Evolutionary conservation across 2,329 filamentous ascomycete species (phyloP), one percentile per base, ranked within the genome.

Genomic region (Eutypa lata): DNA sequence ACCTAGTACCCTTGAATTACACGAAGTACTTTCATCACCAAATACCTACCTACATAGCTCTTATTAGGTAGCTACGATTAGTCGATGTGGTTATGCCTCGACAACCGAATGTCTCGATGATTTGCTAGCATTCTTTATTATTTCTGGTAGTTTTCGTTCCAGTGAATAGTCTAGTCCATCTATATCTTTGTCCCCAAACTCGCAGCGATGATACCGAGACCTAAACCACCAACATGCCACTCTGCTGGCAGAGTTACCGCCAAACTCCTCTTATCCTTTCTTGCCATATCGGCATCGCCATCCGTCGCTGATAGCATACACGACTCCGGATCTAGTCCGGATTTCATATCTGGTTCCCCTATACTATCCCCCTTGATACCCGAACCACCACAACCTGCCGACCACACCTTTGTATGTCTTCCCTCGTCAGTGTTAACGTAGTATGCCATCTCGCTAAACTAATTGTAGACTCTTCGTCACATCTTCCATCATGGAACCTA

Each of bases 401-500:
- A 84, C 8, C 83, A 86, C 61, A 73, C 74, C 35, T 86, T 87
- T 61, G 76, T 78, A 65, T 59, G 72, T 66, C 26, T 37, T 54
- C 52, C 18, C 51, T 22, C n/a, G 35, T 14, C 28, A 18, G 44
- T 46, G 22, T 42, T 48, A 31, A 31, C 21, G 8, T 40, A 31
- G 26, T 45, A 14, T 45, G 22, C 21, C 19, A 13, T 19, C 56
- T 59, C 53, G 59, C 52, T 2, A 48, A 44, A 14, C n/a, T n/a
- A 16, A 38, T 48, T 16, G 14, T 45, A 60, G 60, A 63, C 68
- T 80, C 82, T 99, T 52, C 87, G 91, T 63, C 93, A 99, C 72
- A 87, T 97, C 65, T 94, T 90, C 73, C 92, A 97, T 69, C 92
- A 96, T 73, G 93, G 93, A 53, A 89, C 90, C 40, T 82, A 93